Percentiles rank a stretch among this genome's conserved stretches.
phyloP scores from a whole-genome alignment of 2,329 filamentous ascomycete genomes.

The Cryphonectria japonica region DNA sequence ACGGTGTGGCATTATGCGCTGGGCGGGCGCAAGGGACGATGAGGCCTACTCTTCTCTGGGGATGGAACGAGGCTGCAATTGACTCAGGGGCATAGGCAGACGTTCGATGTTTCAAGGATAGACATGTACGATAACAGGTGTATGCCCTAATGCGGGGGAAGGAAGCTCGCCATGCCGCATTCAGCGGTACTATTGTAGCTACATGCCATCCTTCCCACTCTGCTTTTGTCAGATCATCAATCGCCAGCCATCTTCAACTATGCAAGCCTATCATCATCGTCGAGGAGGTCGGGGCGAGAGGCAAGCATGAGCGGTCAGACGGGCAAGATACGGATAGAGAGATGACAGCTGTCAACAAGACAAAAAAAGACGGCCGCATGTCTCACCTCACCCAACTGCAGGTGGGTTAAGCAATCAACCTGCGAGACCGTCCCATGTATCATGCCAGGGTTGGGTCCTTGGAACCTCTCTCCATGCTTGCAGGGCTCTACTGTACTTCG shows the following conservation, averaged over 20 bases:
- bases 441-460: neutral
- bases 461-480: slow-evolving; percentile 1
- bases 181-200: slow-evolving; percentile 1
- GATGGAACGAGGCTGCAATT: neutral
- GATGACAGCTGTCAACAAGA: neutral
- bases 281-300: too few species aligned
- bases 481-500: neutral
- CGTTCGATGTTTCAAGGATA: slow-evolving; percentile 14
- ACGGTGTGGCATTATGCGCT: neutral
- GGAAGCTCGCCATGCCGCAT: slow-evolving; percentile 16
- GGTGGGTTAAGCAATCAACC: neutral
- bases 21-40: slow-evolving; percentile 5
- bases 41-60: neutral
- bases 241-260: neutral
- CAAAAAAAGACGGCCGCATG: slow-evolving; percentile 5
- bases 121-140: neutral
- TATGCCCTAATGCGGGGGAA: slow-evolving; percentile 1
- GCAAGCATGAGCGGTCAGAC: too few species aligned
- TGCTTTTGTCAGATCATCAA: neutral
- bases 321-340: too few species aligned
- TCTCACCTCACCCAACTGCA: neutral
- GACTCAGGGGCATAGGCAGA: slow-evolving; percentile 10
- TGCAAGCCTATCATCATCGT: neutral
- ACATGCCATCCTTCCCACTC: neutral
- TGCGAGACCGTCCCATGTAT: neutral